Conservation (phyloP, 2,329 filamentous ascomycete species). For the Cercospora sp. region DNA sequence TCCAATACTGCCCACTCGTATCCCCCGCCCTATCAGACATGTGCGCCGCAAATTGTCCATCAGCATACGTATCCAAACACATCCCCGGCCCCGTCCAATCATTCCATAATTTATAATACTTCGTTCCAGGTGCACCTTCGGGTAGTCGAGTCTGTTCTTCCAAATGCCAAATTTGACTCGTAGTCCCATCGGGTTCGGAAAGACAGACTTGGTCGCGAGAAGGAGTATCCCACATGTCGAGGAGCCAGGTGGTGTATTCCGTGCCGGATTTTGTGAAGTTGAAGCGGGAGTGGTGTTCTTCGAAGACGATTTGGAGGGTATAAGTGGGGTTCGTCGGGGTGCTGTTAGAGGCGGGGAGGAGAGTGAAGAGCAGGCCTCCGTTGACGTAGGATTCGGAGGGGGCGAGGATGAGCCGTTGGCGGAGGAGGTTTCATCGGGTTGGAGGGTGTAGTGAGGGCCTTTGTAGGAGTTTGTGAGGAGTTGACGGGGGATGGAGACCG, state of each 20-base stretch:
- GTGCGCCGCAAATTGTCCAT: not conserved
- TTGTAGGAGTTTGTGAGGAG: not conserved
- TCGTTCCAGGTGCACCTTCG: not conserved
- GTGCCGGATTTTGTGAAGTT: not conserved
- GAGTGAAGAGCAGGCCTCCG: not conserved
- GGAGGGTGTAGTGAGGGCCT: not conserved
- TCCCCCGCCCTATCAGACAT: not conserved
- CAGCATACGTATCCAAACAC: not conserved
- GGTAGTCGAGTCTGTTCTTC: not conserved
- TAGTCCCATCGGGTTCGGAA: not conserved
- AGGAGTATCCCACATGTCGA: not conserved
- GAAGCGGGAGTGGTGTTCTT: not conserved
- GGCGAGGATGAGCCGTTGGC: not conserved
- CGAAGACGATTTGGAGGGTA: not conserved
- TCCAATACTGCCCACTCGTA: not conserved
- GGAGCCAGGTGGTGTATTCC: not conserved
- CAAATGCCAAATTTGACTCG: not conserved
- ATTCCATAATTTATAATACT: not conserved
- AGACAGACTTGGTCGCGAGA: not conserved
- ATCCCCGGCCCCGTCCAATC: not conserved
- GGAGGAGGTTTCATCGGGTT: not conserved
- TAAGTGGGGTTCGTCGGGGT: not conserved
- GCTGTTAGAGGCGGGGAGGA: not conserved
- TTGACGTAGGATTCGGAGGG: not conserved
- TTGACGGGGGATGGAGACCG: not conserved